A percentile compares a stretch with the other conserved stretches of the same genome.
Evolutionary conservation across 2,329 filamentous ascomycete species (phyloP).

Genomic region (Aureobasidium lini): DNA sequence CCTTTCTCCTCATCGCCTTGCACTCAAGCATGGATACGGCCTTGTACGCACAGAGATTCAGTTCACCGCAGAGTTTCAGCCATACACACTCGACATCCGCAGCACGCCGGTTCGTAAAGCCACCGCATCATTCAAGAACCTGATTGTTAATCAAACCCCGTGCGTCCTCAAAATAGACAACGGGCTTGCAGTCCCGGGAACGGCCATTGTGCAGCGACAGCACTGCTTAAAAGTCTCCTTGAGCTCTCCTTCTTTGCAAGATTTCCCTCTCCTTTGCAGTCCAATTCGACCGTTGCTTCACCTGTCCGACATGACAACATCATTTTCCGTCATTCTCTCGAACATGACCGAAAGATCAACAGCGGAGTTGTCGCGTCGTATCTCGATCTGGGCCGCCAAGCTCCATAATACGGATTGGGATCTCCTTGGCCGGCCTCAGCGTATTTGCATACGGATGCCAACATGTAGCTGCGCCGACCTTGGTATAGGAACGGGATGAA

Average conservation of each 20-base stretch:
- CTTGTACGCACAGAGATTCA: neutral
- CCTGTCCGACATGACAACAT: slow-evolving; percentile 11
- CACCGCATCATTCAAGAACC: neutral
- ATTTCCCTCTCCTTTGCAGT: neutral
- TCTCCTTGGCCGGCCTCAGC: neutral
- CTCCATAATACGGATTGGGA: neutral
- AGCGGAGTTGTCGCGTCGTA: neutral
- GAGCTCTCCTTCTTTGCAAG: neutral
- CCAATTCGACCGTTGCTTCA: slow-evolving; percentile 2
- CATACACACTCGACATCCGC: neutral
- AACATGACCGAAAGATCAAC: neutral
- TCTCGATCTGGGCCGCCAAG: slow-evolving; percentile 4
- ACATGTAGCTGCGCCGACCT: neutral
- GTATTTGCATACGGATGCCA: neutral
- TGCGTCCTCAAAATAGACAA: slow-evolving; percentile 5
- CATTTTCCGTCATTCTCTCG: slow-evolving; percentile 1
- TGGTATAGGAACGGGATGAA: neutral
- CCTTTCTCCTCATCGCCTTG: neutral
- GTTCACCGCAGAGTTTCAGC: neutral
- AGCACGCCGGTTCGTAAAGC: neutral
- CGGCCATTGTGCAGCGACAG: slow-evolving; percentile 11
- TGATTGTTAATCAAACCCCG: neutral
- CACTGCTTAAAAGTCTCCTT: slow-evolving; percentile 10
- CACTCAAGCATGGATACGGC: neutral
- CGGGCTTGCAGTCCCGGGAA: slow-evolving; percentile 12